Conservation (phyloP, 768 basidiomycete genomes). For the Hygrocybe punicea region DNA sequence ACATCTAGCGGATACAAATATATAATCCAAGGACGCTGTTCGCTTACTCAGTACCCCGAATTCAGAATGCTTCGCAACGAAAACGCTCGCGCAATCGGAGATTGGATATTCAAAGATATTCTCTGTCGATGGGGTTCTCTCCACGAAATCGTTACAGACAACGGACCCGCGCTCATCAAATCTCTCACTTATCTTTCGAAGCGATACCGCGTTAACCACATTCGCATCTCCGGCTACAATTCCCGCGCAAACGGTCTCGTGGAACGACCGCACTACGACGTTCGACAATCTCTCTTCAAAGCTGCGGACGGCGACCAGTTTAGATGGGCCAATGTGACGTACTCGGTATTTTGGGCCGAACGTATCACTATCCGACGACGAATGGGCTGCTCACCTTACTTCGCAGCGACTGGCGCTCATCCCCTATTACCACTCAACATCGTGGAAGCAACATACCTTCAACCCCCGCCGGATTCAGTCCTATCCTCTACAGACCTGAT, state of each 20-base stretch:
- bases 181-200: slow-evolving; percentile 9
- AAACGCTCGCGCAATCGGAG: slow-evolving; percentile 17
- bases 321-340: slow-evolving; percentile 26
- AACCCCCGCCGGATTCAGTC: not conserved
- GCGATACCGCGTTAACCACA: too few species aligned
- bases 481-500: slow-evolving; percentile 14
- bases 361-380: slow-evolving; percentile 22
- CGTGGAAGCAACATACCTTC: slow-evolving; percentile 18
- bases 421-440: slow-evolving; percentile 28
- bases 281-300: slow-evolving; percentile 27
- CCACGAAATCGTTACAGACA: slow-evolving; percentile 39
- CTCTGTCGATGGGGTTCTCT: slow-evolving; percentile 32
- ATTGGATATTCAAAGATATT: not conserved
- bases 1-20: too few species aligned
- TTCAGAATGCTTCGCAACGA: slow-evolving; percentile 20
- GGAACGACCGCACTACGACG: slow-evolving; percentile 21
- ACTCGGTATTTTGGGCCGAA: slow-evolving; percentile 31
- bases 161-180: slow-evolving; percentile 30
- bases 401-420: slow-evolving; percentile 23
- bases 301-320: slow-evolving; percentile 8
- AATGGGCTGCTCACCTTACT: slow-evolving; percentile 34
- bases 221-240: slow-evolving; percentile 25
- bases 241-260: slow-evolving; percentile 35
- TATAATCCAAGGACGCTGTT: too few species aligned
- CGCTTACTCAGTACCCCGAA: slow-evolving; percentile 25